Evolutionary conservation across 164 flowering plant genomes (phyloP), one percentile per base, ranked within the genome.

Genomic region (Brasenia schreberi): DNA sequence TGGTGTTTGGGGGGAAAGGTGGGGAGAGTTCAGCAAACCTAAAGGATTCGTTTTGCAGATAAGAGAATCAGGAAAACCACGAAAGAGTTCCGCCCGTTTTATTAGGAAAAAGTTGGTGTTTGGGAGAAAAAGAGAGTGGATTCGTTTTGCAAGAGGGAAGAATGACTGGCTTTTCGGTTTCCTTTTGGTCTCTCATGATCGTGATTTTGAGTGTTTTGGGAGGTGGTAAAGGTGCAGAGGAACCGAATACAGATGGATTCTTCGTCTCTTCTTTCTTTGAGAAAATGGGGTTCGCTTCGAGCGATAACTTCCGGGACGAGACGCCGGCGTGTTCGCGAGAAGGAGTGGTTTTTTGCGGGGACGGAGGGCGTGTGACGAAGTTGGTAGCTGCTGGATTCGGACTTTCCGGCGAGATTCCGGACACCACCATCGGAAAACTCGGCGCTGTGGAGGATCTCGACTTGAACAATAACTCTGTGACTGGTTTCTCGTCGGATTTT

Each of bases 381-480:
- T 71, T 91, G 11, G 71, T 69, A 7, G 79, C 71, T 67, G 79
- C 93, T 70, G 79, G 84, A 39, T 63, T 80, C 63, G 86, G 85
- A 53, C 81, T 91, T n/a, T 81, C 89, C 73, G 97, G 97, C 68
- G 17, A 71, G 0, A 81, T 91, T 66, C 97, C 97, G 58, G 97
- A 91, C 7, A 83, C 71, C 76, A 86, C 97, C 75, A 81, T 91
- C 75, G 97, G 93, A 11, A 91, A 89, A 73, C 86, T 91, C 52
- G 69, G 56, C 73, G 82, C 82, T 74, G 87, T 91, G 65, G 79
- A 82, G 61, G 59, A 69, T 73, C 74, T 91, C 82, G 94, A 92
- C 79, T 92, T 92, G n/a, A 92, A 94, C 82, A 73, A 72, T 68
- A 92, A 89, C 82, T 79, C 72, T 61, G 85, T 92, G 71, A 77